Base-by-base conservation (phyloP, 768 basidiomycete genomes). In the Thelephora ganbajun region DNA sequence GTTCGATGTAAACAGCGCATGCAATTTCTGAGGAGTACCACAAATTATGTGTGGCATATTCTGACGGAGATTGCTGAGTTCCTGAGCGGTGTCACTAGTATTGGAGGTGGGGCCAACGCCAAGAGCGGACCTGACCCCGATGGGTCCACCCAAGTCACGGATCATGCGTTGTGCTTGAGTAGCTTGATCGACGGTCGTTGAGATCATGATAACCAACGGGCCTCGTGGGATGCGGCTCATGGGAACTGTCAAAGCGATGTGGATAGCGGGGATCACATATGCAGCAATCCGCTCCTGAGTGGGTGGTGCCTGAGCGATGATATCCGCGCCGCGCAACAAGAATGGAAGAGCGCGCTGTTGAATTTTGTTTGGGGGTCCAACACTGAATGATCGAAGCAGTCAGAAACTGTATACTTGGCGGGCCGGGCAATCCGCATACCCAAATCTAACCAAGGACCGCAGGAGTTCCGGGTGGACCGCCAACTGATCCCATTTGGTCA, bases 311-410 rank as follows among this genome's bases (percentile, higher is more conserved):
- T 99, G 96, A 7, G 94, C 93, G 57, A 99, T 98, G 59, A 98
- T 97, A 57, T 99, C 96, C 34, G 90, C 79, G 6, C 91, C 93
- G 45, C 84, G 78, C 33, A 98, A 72, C 50, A 99, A 77, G 68
- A 97, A 97, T 6, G 96, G 96, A 44, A 99, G 69, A 41, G 96
- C 93, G 43, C 94, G 78, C 59, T 94, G 91, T 65, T 98, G 96
- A 54, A 99, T 96, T 70, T 99, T 99, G 65, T 97, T 97, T 5
- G 96, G 96, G 1, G 96, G 96, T 0, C 94, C 93, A 52, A 98
- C 83, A 36, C 92, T 93, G 48, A 47, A 47, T 50, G 34, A 9
- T 33, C 39, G 39, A 41, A 22, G 39, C 16, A 14, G 14, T 18
- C 39, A 41, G 4, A 41, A 16, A 18, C 14, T 16, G 4, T 41